phyloP scores from a whole-genome alignment of 2,329 filamentous ascomycete species.

The Cadophora luteo-olivacea region DNA sequence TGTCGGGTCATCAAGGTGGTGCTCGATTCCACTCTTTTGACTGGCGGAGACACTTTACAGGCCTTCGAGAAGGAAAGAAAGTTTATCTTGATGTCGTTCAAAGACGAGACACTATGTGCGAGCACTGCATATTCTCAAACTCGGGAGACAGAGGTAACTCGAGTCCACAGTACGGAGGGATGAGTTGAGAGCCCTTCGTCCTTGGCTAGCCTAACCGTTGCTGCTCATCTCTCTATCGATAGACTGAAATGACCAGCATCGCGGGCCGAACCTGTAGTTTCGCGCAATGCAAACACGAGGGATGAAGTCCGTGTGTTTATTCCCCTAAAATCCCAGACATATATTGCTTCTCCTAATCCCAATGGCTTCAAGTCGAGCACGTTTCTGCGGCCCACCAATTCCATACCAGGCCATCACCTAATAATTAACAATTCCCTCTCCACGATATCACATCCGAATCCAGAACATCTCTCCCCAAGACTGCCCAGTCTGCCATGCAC shows the following conservation, averaged over 20 bases:
- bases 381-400: background rate
- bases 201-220: background rate
- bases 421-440: background rate
- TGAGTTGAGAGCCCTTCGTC: background rate
- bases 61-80: background rate
- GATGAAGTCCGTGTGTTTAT: slow-evolving; percentile 10
- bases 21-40: slow-evolving; percentile 12
- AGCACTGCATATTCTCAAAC: slow-evolving; percentile 21
- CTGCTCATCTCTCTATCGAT: background rate
- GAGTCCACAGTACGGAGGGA: background rate
- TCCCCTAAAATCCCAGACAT: background rate
- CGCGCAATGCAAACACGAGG: slow-evolving; percentile 10
- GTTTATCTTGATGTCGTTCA: background rate
- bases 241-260: background rate
- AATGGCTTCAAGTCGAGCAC: background rate
- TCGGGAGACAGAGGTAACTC: background rate
- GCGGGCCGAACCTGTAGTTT: slow-evolving; percentile 18
- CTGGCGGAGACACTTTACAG: slow-evolving; percentile 9
- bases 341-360: slow-evolving; percentile 5
- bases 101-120: background rate
- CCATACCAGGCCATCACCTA: slow-evolving; percentile 2
- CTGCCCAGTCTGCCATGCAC: slow-evolving; percentile 5
- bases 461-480: background rate
- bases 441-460: background rate
- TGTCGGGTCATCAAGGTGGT: slow-evolving; percentile 14